phyloP scores from a whole-genome alignment of 192 early-diverging fungal species.

The Radiomyces spectabilis region DNA sequence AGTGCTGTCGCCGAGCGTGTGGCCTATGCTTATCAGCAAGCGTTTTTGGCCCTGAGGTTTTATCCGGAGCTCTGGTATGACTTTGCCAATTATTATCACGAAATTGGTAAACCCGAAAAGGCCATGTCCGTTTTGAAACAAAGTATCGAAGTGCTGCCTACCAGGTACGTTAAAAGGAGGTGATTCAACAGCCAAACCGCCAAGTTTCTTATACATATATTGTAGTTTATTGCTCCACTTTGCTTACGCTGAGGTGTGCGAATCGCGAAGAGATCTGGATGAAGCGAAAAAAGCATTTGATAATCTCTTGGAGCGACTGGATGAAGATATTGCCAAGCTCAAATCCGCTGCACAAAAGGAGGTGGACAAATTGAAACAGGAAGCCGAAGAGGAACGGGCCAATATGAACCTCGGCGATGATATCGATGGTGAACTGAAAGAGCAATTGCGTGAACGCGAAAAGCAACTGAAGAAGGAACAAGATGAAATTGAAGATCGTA shows the following conservation, averaged over 20 bases:
- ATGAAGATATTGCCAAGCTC: constrained; percentile 32
- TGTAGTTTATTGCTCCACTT: constrained; percentile 65
- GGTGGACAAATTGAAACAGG: constrained; percentile 32
- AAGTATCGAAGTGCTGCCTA: constrained; percentile 64
- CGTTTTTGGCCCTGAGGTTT: constrained; percentile 72
- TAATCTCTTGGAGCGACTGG: constrained; percentile 31
- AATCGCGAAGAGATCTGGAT: constrained; percentile 49
- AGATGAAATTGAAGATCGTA: constrained; percentile 48
- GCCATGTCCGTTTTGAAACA: constrained; percentile 54
- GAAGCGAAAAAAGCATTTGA: constrained; percentile 53
- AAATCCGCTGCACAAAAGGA: constrained; percentile 30
- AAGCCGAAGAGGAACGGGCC: constrained; percentile 33
- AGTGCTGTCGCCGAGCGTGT: constrained; percentile 56
- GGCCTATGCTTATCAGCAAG: constrained; percentile 79
- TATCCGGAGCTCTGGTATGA: constrained; percentile 92
- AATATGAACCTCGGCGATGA: constrained; percentile 37
- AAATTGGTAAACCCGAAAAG: constrained; percentile 51
- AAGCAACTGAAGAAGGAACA: constrained; percentile 55
- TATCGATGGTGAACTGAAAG: constrained; percentile 50
- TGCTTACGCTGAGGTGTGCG: constrained; percentile 64
- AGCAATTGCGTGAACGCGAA: constrained; percentile 38
- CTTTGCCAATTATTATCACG: constrained; percentile 47
- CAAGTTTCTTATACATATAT: not conserved
- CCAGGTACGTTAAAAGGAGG: constrained; percentile 34
- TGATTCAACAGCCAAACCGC: not conserved